These are phyloP conservation scores for Ophiosphaerella korrae DNA, from an alignment of 2,329 filamentous ascomycete species.

Conservation along the genomic window DNA sequence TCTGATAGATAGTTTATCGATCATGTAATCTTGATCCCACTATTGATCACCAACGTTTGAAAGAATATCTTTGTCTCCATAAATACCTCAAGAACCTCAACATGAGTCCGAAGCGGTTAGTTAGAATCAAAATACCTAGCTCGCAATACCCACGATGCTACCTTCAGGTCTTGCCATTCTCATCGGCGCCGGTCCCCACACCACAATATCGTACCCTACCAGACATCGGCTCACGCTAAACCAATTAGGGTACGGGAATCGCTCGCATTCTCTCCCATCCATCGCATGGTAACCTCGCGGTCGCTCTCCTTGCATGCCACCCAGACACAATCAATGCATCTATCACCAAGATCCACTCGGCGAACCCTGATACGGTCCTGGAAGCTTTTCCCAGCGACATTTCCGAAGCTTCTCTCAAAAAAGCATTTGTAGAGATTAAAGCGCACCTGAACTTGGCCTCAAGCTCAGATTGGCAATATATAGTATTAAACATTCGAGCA, in stretches of 20 bases:
- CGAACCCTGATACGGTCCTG: conserved; percentile 52
- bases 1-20: background rate
- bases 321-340: conserved; percentile 53
- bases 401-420: conserved; percentile 52
- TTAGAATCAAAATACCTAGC: background rate
- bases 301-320: conserved; percentile 60
- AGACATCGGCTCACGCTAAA: background rate
- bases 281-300: conserved; percentile 59
- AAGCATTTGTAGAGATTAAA: conserved; percentile 58
- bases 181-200: conserved; percentile 41
- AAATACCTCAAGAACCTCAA: background rate
- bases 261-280: conserved; percentile 59
- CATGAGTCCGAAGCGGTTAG: background rate
- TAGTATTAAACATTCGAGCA: conserved; percentile 61
- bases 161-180: conserved; percentile 41
- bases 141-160: conserved; percentile 20
- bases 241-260: conserved; percentile 58
- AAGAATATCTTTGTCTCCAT: background rate
- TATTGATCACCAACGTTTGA: background rate
- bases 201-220: background rate
- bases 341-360: conserved; percentile 48
- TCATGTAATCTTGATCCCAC: background rate
- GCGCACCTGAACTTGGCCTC: conserved; percentile 55
- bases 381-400: conserved; percentile 61
- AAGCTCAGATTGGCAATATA: conserved; percentile 61